Percentiles rank a stretch among this genome's conserved stretches.
These are phyloP conservation scores for Trametes cinnabarina DNA, from an alignment of 768 basidiomycete species.

Conservation along the genomic window DNA sequence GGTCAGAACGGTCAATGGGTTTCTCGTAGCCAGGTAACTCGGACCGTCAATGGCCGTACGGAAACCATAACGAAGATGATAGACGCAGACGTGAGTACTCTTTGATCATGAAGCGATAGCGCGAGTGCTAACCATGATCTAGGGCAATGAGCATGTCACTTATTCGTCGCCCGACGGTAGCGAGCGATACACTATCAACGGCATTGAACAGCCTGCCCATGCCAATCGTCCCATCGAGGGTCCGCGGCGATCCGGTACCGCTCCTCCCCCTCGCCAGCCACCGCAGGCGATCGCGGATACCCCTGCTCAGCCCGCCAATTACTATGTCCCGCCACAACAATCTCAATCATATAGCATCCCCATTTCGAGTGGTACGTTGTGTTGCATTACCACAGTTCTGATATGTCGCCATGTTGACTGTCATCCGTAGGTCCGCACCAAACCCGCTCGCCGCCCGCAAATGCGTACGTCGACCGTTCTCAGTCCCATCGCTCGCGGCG, in stretches of 20 bases:
- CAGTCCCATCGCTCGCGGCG: slow-evolving; percentile 1
- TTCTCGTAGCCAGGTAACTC: slow-evolving; percentile 55
- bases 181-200: slow-evolving; percentile 65
- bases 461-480: not conserved
- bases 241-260: slow-evolving; percentile 3
- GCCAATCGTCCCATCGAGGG: slow-evolving; percentile 1
- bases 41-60: slow-evolving; percentile 66
- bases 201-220: slow-evolving; percentile 42
- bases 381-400: not conserved
- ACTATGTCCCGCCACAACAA: not conserved
- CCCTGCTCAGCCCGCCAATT: slow-evolving; percentile 1
- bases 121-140: slow-evolving; percentile 12
- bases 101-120: not conserved
- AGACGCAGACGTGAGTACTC: slow-evolving; percentile 55
- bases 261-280: not conserved
- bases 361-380: not conserved
- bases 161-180: slow-evolving; percentile 71
- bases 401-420: not conserved
- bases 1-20: slow-evolving; percentile 42
- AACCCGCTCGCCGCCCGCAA: not conserved
- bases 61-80: slow-evolving; percentile 51
- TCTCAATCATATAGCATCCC: slow-evolving; percentile 11
- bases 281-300: slow-evolving; percentile 7
- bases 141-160: slow-evolving; percentile 78
- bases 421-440: not conserved